Evolutionary conservation across 2,329 filamentous ascomycete genomes (phyloP), one percentile per base, ranked within the genome.

Genomic region (Tolypocladium album): DNA sequence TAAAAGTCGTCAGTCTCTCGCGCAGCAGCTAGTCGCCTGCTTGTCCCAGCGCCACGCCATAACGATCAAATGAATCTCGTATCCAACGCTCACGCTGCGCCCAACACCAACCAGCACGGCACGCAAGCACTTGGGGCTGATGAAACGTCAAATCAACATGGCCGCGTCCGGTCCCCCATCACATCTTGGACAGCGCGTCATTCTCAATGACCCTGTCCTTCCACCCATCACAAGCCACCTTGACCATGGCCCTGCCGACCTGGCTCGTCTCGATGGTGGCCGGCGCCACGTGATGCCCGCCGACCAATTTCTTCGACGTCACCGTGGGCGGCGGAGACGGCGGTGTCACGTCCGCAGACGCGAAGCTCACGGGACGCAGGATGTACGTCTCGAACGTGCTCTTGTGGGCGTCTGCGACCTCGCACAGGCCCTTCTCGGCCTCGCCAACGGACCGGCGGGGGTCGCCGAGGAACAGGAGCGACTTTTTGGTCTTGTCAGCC

Each of bases 381-480:
- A 73, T 71, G 63, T 69, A 73, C n/a, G 71, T 67, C 56, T 71
- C 70, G 34, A 79, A 72, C 15, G 60, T 64, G 58, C 68, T 67
- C 36, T 67, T 60, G 60, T 70, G 65, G 27, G 65, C 65, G 55
- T 75, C 71, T 20, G 72, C 72, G 13, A 78, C 63, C 4, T 74
- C 70, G 59, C 69, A 73, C 42, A 79, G 69, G 4, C 67, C 68
- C 61, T 72, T 74, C 63, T 78, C 76, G 15, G 71, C 71, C 61
- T 74, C 68, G n/a, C 71, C 72, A 67, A 73, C 74, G 60, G 75
- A 70, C 38, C 66, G 70, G 38, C 74, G 70, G 3, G 71, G 67
- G 34, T 77, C 74, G n/a, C 65, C 62, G 56, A 75, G 63, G 62
- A 76, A 76, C 8, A 65, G 61, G 17, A 78, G 66, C 12, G 64